Conservation (phyloP, 345 rosid genomes). For the Pistacia atlantica region DNA sequence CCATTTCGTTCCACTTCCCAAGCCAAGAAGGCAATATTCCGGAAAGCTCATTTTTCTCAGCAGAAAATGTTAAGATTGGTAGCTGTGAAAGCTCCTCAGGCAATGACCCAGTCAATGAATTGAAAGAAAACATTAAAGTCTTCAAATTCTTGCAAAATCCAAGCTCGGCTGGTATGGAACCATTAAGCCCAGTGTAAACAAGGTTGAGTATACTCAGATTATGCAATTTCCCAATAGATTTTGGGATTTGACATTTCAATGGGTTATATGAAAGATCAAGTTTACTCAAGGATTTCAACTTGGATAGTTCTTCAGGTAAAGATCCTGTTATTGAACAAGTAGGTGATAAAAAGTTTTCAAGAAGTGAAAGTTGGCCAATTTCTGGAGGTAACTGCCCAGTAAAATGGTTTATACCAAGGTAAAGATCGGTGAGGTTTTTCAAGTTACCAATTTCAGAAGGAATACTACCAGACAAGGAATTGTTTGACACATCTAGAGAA, state of each 20-base stretch:
- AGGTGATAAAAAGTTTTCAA: slow-evolving; percentile 54
- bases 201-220: slow-evolving; percentile 59
- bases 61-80: slow-evolving; percentile 64
- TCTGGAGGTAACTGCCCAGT: slow-evolving; percentile 72
- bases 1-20: slow-evolving; percentile 61
- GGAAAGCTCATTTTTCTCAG: slow-evolving; percentile 73
- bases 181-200: slow-evolving; percentile 59
- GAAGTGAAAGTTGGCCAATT: slow-evolving; percentile 59
- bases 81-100: slow-evolving; percentile 67
- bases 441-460: slow-evolving; percentile 64
- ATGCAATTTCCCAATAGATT: slow-evolving; percentile 51
- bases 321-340: slow-evolving; percentile 71
- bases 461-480: slow-evolving; percentile 60
- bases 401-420: slow-evolving; percentile 66
- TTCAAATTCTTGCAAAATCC: slow-evolving; percentile 65
- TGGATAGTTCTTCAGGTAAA: slow-evolving; percentile 57
- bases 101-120: slow-evolving; percentile 62
- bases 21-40: slow-evolving; percentile 80
- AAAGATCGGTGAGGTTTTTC: slow-evolving; percentile 60
- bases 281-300: slow-evolving; percentile 44
- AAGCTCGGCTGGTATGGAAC: slow-evolving; percentile 67
- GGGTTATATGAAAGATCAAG: slow-evolving; percentile 90
- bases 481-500: slow-evolving; percentile 75
- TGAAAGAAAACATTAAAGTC: slow-evolving; percentile 65
- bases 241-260: slow-evolving; percentile 64